phyloP scores from a whole-genome alignment of 2,329 filamentous ascomycete genomes.

The Epichloe glyceriae region DNA sequence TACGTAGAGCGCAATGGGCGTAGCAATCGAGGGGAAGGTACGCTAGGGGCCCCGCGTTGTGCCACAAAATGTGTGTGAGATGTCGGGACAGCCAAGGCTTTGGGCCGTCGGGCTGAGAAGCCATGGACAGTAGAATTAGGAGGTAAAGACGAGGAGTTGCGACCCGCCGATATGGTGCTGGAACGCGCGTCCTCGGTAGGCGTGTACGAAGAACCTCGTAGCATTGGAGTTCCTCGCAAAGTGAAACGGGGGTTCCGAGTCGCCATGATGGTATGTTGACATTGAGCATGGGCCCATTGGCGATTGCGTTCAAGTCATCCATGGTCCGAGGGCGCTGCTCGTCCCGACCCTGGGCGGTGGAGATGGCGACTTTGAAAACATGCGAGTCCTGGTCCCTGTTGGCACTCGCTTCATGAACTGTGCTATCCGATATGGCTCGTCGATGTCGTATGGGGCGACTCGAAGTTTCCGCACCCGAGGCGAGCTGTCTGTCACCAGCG shows the following conservation, averaged over 20 bases:
- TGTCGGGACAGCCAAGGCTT: constrained; percentile 24
- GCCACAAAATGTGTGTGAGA: constrained; percentile 16
- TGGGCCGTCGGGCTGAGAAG: constrained; percentile 22
- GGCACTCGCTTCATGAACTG: constrained; percentile 48
- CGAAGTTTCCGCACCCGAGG: constrained; percentile 15
- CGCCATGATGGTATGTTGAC: constrained; percentile 74
- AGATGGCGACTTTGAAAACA: constrained; percentile 70
- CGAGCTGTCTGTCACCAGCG: constrained; percentile 19
- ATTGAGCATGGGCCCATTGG: constrained; percentile 44
- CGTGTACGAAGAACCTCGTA: constrained; percentile 70
- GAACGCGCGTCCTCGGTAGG: constrained; percentile 59
- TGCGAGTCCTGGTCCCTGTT: constrained; percentile 46
- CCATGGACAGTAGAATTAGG: constrained; percentile 14
- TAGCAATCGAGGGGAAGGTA: constrained; percentile 26
- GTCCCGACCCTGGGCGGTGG: constrained; percentile 43
- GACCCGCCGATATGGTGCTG: constrained; percentile 42
- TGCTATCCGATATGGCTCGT: constrained; percentile 66
- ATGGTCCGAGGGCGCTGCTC: constrained; percentile 48
- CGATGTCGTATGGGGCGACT: constrained; percentile 29
- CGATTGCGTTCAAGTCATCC: constrained; percentile 36
- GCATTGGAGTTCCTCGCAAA: constrained; percentile 56
- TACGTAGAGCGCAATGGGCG: constrained; percentile 32
- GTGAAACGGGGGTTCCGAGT: constrained; percentile 71
- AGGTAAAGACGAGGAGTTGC: constrained; percentile 23
- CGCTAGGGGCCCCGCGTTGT: constrained; percentile 12